Evolutionary conservation across 495 filamentous ascomycete genomes (phyloP), one percentile per base, ranked within the genome.

Genomic region (Annulohypoxylon stygium): DNA sequence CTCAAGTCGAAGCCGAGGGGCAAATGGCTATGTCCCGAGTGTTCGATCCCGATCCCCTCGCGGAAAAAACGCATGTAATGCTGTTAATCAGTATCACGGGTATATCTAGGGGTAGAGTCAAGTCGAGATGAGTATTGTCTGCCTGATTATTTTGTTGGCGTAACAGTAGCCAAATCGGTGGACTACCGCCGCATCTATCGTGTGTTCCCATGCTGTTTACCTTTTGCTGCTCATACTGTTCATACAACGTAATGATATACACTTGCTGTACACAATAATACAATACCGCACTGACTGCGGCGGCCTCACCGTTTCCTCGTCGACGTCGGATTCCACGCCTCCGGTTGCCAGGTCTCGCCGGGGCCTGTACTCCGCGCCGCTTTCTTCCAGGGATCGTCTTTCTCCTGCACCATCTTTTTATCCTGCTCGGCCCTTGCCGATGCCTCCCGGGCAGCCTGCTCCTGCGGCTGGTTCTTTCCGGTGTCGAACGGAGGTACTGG

Each of bases 11-110:
- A 97, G 81, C 95, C 95, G 1, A 88, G 87, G 48, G 95, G 94
- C 12, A 93, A 89, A 60, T 98, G 95, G 95, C 92, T 92, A 76
- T 98, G 95, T 82, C 91, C 91, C 33, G 86, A 90, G 67, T 98
- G 95, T 79, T 82, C 85, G 43, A 88, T 14, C 30, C 10, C 72
- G 43, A 88, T 14, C 30, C 10, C 72, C 6, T 25, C 67, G 26
- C 62, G 58, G 9, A 30, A 43, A 20, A 70, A 45, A 34, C 53
- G 66, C 0, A 69, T 66, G 34, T 74, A 45, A 54, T 25, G 16
- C 10, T 50, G 39, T 33, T 33, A 8, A 12, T 2, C 23, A 47
- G 43, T 57, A 25, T 43, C 45, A 50, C 11, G 16, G 20, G 51
- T 23, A 9, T 23, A 23, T 7, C 18, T 4, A 34, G 14, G 45